Conservation (phyloP, 1,284 basidiomycete genomes). For the Cryptococcus sp. region DNA sequence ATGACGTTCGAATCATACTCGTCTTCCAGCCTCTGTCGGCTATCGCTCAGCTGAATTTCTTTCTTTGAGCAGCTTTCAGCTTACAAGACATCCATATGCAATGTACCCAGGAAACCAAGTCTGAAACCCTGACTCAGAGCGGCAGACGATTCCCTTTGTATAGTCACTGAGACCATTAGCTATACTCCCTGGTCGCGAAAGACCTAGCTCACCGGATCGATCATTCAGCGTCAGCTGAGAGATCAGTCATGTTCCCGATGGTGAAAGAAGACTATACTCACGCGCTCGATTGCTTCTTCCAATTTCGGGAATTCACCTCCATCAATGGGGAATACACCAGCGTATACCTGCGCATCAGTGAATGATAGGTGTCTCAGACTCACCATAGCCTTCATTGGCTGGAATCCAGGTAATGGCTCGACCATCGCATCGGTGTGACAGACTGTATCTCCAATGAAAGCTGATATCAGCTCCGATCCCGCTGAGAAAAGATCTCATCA, state of each 20-base stretch:
- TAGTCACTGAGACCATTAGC: constrained; percentile 81
- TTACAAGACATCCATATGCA: constrained; percentile 87
- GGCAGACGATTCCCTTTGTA: constrained; percentile 87
- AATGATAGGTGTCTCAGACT: neutral
- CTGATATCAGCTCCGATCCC: constrained; percentile 5
- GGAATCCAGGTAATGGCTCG: constrained; percentile 85
- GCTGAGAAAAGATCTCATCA: constrained; percentile 40
- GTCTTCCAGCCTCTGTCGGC: constrained; percentile 85
- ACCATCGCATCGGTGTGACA: constrained; percentile 70
- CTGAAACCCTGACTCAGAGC: constrained; percentile 94
- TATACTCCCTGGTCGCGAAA: constrained; percentile 32
- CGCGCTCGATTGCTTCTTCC: constrained; percentile 91
- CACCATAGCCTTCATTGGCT: constrained; percentile 91
- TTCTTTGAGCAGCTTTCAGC: neutral
- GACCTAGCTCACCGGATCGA: constrained; percentile 32
- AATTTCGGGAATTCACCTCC: constrained; percentile 86
- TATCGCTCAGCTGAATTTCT: constrained; percentile 1
- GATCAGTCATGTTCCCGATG: constrained; percentile 7
- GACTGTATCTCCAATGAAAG: constrained; percentile 74
- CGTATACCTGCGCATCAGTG: constrained; percentile 65
- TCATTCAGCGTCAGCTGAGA: constrained; percentile 38
- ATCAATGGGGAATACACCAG: constrained; percentile 92
- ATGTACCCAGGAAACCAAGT: constrained; percentile 88
- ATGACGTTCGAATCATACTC: constrained; percentile 89
- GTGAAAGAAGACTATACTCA: constrained; percentile 45